Evolutionary conservation across 2,329 filamentous ascomycete genomes (phyloP).

Genomic region (Verticillium longisporum): DNA sequence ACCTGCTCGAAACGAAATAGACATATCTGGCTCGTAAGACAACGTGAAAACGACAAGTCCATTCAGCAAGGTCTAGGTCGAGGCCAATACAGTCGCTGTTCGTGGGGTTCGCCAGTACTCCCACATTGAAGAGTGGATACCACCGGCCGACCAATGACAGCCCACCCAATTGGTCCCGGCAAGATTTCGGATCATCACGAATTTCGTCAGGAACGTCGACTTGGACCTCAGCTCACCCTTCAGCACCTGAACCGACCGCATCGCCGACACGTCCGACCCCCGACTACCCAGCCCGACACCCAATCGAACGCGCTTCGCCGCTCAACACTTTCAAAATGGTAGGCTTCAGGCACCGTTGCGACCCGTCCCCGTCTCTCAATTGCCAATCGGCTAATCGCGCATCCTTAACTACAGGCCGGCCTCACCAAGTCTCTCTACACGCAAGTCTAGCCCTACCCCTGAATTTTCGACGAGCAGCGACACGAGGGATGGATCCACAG

Average conservation of each 20-base stretch:
- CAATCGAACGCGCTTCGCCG: constrained; percentile 5
- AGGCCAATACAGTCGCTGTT: neutral
- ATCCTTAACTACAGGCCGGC: constrained; percentile 24
- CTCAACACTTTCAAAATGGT: constrained; percentile 26
- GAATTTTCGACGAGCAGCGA: neutral
- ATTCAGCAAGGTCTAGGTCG: neutral
- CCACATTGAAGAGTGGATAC: neutral
- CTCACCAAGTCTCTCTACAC: constrained; percentile 27
- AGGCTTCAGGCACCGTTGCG: constrained; percentile 9
- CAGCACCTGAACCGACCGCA: neutral
- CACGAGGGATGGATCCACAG: neutral
- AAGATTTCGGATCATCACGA: constrained; percentile 14
- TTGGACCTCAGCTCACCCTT: neutral
- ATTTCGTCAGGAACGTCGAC: constrained; percentile 11
- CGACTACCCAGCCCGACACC: constrained; percentile 1
- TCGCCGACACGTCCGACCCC: neutral
- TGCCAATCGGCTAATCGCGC: constrained; percentile 26
- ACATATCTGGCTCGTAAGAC: too few species aligned
- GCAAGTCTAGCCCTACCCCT: constrained; percentile 21
- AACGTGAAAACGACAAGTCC: too few species aligned
- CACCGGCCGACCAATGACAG: constrained; percentile 7
- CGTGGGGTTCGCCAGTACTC: neutral
- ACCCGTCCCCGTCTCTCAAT: neutral
- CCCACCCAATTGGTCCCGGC: constrained; percentile 6
- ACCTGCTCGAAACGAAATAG: too few species aligned